Percentiles rank a stretch among this genome's conserved stretches.
Conservation (phyloP, 1,284 basidiomycete genomes). For the Marasmius oreades region DNA sequence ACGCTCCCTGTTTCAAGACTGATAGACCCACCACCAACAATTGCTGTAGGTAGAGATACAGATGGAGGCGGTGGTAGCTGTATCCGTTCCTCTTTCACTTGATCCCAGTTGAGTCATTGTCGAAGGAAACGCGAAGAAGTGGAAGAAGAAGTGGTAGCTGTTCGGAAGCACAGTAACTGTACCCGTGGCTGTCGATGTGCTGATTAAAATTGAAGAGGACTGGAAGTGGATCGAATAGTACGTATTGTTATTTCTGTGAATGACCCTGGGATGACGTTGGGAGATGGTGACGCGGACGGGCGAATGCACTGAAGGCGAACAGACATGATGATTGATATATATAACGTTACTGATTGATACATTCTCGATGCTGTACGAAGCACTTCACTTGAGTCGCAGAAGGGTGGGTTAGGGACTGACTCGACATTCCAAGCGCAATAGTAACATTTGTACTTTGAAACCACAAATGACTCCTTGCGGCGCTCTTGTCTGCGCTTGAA, state of each 20-base stretch:
- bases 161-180: slow-evolving; percentile 9
- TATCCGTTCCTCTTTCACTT: not conserved
- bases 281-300: too few relatives aligned
- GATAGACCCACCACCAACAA: slow-evolving; percentile 15
- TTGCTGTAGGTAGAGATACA: slow-evolving; percentile 12
- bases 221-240: slow-evolving; percentile 12
- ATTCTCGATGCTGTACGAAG: slow-evolving; percentile 14
- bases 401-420: slow-evolving; percentile 3
- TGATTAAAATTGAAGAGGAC: slow-evolving; percentile 13
- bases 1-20: slow-evolving; percentile 16
- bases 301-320: slow-evolving; percentile 20
- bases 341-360: slow-evolving; percentile 17
- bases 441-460: slow-evolving; percentile 21
- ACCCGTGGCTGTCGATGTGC: slow-evolving; percentile 10
- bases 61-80: slow-evolving; percentile 7
- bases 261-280: not conserved
- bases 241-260: not conserved
- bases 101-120: slow-evolving; percentile 14
- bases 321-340: slow-evolving; percentile 18
- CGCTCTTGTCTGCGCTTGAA: too few relatives aligned
- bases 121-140: slow-evolving; percentile 12
- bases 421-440: slow-evolving; percentile 18
- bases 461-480: too few relatives aligned
- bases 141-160: slow-evolving; percentile 11
- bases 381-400: too few relatives aligned